Conservation (phyloP, 768 basidiomycete genomes). For the Tricholoma matsutake region DNA sequence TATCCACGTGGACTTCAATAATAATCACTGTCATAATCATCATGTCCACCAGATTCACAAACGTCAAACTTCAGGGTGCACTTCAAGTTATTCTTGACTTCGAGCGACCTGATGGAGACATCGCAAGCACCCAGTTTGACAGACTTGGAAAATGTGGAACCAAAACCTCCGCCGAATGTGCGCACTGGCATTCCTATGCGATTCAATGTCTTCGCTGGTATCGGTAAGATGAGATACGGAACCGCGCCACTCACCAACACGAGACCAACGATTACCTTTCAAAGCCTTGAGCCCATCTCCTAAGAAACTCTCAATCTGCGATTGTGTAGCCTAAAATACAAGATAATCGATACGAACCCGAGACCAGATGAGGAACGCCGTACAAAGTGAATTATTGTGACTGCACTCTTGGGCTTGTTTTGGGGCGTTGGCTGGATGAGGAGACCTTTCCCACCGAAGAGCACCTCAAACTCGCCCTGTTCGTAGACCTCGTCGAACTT, state of each 20-base stretch:
- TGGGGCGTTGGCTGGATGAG: slow-evolving; percentile 37
- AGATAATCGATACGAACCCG: background rate
- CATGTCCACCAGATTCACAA: slow-evolving; percentile 17
- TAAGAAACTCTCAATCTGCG: slow-evolving; percentile 28
- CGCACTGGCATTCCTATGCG: slow-evolving; percentile 10
- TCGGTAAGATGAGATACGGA: background rate
- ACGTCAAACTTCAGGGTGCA: slow-evolving; percentile 40
- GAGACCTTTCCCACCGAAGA: slow-evolving; percentile 34
- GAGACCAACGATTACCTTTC: slow-evolving; percentile 34
- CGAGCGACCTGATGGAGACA: slow-evolving; percentile 27
- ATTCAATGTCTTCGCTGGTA: background rate
- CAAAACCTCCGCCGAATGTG: slow-evolving; percentile 13
- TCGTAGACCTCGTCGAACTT: slow-evolving; percentile 40
- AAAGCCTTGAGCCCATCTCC: slow-evolving; percentile 33
- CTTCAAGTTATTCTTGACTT: slow-evolving; percentile 40
- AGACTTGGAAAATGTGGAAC: slow-evolving; percentile 33
- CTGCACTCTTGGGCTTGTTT: slow-evolving; percentile 39
- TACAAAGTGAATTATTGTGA: slow-evolving; percentile 39
- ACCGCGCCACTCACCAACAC: slow-evolving; percentile 24
- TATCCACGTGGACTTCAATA: background rate
- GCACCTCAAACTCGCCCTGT: slow-evolving; percentile 29
- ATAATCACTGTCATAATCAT: slow-evolving; percentile 5
- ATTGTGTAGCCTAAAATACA: background rate
- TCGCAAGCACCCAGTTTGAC: slow-evolving; percentile 32
- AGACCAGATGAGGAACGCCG: slow-evolving; percentile 11